These are phyloP conservation scores for Xylaria telfairii DNA, from an alignment of 495 filamentous ascomycete species.

Conservation along the genomic window DNA sequence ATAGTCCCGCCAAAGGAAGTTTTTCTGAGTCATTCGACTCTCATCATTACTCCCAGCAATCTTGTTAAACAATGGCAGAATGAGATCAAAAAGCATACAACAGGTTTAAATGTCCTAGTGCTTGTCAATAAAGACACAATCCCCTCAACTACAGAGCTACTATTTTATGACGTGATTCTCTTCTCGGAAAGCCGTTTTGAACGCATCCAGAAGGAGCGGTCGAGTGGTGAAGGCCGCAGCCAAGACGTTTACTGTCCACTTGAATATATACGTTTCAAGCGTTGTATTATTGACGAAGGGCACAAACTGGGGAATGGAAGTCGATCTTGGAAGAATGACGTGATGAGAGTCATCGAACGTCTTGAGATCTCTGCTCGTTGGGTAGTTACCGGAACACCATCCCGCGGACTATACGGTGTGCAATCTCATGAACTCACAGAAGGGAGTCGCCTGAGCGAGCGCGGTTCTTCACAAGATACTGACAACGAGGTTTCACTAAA, in stretches of 20 bases:
- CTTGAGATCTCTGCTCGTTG: conserved; percentile 78
- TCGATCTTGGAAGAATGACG: conserved; percentile 63
- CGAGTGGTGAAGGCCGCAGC: conserved; percentile 19
- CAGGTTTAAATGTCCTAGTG: conserved; percentile 66
- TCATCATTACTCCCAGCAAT: conserved; percentile 73
- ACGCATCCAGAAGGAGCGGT: conserved; percentile 52
- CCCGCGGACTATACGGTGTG: conserved; percentile 78
- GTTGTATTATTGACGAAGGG: conserved; percentile 91
- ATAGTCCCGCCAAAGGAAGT: conserved; percentile 55
- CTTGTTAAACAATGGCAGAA: conserved; percentile 72
- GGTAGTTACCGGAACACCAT: conserved; percentile 92
- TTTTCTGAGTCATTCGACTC: conserved; percentile 68
- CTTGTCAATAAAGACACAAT: conserved; percentile 58
- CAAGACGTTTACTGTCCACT: conserved; percentile 53
- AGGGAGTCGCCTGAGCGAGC: conserved; percentile 14
- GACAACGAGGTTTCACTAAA: conserved; percentile 33
- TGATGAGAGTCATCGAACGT: conserved; percentile 69
- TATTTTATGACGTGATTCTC: conserved; percentile 77
- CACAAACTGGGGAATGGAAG: conserved; percentile 73
- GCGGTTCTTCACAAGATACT: conserved; percentile 14
- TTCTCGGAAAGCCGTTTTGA: conserved; percentile 79
- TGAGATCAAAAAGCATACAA: conserved; percentile 74
- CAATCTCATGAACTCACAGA: conserved; percentile 1
- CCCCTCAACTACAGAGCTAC: conserved; percentile 64
- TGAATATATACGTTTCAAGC: conserved; percentile 76